Evolutionary conservation across 805 yeast species (phyloP), one percentile per base, ranked within the genome.

Genomic region (Ogataea nitratoaversa): DNA sequence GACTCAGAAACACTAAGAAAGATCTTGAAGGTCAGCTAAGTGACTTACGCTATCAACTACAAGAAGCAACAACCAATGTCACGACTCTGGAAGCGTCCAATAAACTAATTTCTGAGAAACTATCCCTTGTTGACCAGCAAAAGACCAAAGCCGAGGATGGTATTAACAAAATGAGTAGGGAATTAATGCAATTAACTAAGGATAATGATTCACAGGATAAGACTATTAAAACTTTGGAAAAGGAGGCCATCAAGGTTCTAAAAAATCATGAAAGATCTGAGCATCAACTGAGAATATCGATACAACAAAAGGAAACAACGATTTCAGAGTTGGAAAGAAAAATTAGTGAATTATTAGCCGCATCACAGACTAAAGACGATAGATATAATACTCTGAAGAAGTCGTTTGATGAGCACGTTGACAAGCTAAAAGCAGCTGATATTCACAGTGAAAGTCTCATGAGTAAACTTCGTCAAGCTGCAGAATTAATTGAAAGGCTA

Each of bases 151-250:
- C 91, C 1, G 96, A 90, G 53, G 82, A 78, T 43, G 97, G 95
- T 4, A 82, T 90, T 37, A 89, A 89, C 56, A 89, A 88, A 50
- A 85, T 90, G 95, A 84, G 82, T 40, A 68, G 91, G 30, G 98
- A 90, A 48, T 65, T 90, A 23, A 76, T 87, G 59, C 74, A 74
- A 35, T 65, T 88, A 32, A 72, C 79, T 0, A 77, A 76, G 40
- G 78, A 78, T 25, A 81, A 80, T 42, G 78, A 74, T 2, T 72
- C 73, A 0, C 52, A 72, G 6, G 79, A 73, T 33, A 65, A 66
- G 19, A 59, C 61, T 8, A 59, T 75, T 13, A 70, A 67, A 30
- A 52, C 49, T 4, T 44, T 71, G 32, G 74, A 78, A 41, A 73
- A 67, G 31, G 73, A 73, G 23, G 44, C 68, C 3, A 50, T 53